Percentiles rank a stretch among this genome's conserved stretches.
phyloP scores from a whole-genome alignment of 2,329 filamentous ascomycete genomes.

The Magnaporthiopsis poae region DNA sequence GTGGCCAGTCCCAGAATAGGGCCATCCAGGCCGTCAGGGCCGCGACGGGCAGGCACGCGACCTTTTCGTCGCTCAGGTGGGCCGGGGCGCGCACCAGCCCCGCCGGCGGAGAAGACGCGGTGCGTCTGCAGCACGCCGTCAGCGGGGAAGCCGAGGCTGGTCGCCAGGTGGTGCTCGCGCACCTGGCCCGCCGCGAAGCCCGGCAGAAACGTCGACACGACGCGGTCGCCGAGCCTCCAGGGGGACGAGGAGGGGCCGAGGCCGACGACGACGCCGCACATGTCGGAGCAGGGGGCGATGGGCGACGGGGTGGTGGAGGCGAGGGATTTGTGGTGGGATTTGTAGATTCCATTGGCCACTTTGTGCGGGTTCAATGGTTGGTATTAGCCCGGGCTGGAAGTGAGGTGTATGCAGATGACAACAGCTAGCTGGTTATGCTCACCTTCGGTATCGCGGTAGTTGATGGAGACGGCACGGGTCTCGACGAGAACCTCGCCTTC shows the following conservation, averaged over 20 bases:
- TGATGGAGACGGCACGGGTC: constrained; percentile 36
- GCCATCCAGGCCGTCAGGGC: constrained; percentile 57
- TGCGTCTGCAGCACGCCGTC: constrained; percentile 49
- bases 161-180: constrained; percentile 41
- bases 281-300: constrained; percentile 60
- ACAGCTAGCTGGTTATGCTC: too few relatives aligned
- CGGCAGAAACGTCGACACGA: constrained; percentile 55
- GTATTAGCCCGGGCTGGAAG: too few relatives aligned
- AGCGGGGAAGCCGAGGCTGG: constrained; percentile 51
- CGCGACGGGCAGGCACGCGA: constrained; percentile 50
- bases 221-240: constrained; percentile 52
- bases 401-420: not conserved
- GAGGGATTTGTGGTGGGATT: constrained; percentile 48
- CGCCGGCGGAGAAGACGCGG: constrained; percentile 46
- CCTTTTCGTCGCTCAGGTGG: constrained; percentile 50
- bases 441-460: constrained; percentile 42
- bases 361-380: not conserved
- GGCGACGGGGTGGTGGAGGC: constrained; percentile 22
- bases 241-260: constrained; percentile 29
- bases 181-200: constrained; percentile 50
- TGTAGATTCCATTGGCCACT: constrained; percentile 59
- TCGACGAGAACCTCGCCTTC: constrained; percentile 42
- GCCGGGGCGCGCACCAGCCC: constrained; percentile 46
- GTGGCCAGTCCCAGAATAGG: constrained; percentile 49
- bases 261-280: constrained; percentile 52